phyloP scores from a whole-genome alignment of 1,284 basidiomycete genomes.

The Ganoderma boninense region DNA sequence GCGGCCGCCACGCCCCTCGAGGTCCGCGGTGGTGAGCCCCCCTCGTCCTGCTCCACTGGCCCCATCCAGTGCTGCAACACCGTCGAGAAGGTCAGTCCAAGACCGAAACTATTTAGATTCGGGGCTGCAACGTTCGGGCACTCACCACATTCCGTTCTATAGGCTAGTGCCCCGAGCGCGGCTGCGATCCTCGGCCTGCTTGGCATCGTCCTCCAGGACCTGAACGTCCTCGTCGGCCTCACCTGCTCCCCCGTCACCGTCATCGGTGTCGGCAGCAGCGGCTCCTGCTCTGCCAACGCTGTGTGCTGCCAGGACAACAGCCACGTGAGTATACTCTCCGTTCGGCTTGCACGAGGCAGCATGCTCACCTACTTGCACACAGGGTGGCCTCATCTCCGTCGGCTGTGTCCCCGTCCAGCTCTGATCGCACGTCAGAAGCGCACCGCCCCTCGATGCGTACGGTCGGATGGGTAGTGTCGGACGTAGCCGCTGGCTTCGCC shows the following conservation, averaged over 20 bases:
- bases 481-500: not conserved
- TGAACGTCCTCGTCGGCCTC: constrained; percentile 31
- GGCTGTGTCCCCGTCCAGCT: constrained; percentile 35
- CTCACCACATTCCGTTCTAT: too few species aligned
- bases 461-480: not conserved
- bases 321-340: constrained; percentile 25
- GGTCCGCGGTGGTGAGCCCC: not conserved
- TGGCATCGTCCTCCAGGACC: constrained; percentile 31
- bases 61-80: constrained; percentile 37
- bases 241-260: constrained; percentile 35
- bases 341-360: too few species aligned
- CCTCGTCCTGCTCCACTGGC: constrained; percentile 30
- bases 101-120: too few species aligned
- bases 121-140: too few species aligned
- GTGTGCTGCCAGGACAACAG: constrained; percentile 38
- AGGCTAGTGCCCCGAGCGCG: constrained; percentile 10
- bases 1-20: constrained; percentile 39
- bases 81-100: constrained; percentile 27
- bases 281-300: constrained; percentile 21
- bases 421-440: constrained; percentile 5
- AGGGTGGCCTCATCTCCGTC: constrained; percentile 35
- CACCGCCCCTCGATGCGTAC: not conserved
- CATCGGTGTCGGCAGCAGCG: constrained; percentile 17
- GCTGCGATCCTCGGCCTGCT: constrained; percentile 24
- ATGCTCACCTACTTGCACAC: not conserved